Base-by-base conservation (phyloP, 225 moss, liverwort and hornwort species). In the Lunularia cruciata region DNA sequence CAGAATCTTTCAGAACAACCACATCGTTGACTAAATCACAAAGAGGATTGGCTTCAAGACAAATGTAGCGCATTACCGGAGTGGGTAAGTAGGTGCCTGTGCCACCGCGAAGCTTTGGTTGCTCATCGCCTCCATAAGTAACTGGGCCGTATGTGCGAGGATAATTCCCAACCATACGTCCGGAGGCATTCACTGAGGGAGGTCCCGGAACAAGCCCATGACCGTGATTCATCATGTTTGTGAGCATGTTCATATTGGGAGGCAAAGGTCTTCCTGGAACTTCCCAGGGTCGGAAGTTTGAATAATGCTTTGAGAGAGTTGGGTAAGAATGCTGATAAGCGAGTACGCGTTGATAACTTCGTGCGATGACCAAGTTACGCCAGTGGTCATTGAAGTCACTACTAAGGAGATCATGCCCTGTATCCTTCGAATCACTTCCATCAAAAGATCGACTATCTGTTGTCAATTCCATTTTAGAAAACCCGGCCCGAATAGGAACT, bases 1-100 rank as follows among this genome's bases (percentile, higher is more conserved):
- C 8, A 13, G 13, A 40, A 6, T 6, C 6, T 40, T 40, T 40
- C 8, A 40, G 13, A 6, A 6, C 13, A 40, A 40, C 40, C 13
- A 65, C 28, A 6, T 32, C 2, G 66, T 30, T 25, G 14, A 20
- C 39, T 13, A 22, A 61, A 4, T 14, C 3, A 40, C 4, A 12
- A 40, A 36, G 15, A 61, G 25, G 10, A 61, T 25, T 11, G 5
- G 23, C 61, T 25, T 23, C 0, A 8, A 33, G 18, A 61, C 38
- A 12, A 0, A 22, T 9, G 5, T 9, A 39, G 5, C n/a, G 6
- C 30, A 23, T 86, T 81, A 92, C 92, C 77, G 77, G 72, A 58
- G 40, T 79, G 22, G 89, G 89, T 35, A 86, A 52, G 76, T 85
- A 92, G 58, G 89, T 82, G 73, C 92, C 92, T 6, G 89, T 92